Conservation (phyloP, 2,329 filamentous ascomycete genomes). For the Pestalotiopsis sp. region DNA sequence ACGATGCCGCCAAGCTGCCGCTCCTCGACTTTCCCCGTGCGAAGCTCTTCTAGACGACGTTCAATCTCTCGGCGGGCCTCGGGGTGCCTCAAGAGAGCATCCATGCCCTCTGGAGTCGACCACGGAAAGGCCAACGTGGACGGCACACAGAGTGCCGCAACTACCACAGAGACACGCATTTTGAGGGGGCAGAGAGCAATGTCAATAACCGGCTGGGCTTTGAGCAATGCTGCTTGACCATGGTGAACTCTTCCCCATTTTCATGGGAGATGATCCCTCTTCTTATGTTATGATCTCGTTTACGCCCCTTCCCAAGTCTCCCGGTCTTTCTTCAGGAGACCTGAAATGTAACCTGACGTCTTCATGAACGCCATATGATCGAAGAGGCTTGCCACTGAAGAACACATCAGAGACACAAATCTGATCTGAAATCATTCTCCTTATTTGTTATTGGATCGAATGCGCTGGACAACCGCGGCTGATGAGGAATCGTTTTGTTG, state of each 20-base stretch:
- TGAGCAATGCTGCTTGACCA: too few species aligned
- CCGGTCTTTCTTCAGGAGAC: neutral
- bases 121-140: conserved; percentile 17
- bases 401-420: neutral
- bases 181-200: neutral
- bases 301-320: neutral
- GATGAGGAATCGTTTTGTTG: too few species aligned
- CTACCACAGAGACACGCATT: conserved; percentile 9
- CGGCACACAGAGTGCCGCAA: conserved; percentile 12
- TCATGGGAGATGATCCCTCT: neutral
- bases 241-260: neutral
- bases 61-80: conserved; percentile 18
- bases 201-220: too few species aligned
- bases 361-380: neutral
- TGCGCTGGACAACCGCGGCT: neutral
- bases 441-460: neutral
- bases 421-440: neutral
- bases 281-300: neutral
- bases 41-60: conserved; percentile 13
- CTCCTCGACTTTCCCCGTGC: neutral
- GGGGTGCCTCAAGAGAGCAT: conserved; percentile 19
- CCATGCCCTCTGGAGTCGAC: conserved; percentile 18
- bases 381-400: neutral
- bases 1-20: conserved; percentile 2
- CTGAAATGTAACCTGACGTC: neutral